Evolutionary conservation across 768 basidiomycete genomes (phyloP).

Genomic region (Tulasnella sp.): DNA sequence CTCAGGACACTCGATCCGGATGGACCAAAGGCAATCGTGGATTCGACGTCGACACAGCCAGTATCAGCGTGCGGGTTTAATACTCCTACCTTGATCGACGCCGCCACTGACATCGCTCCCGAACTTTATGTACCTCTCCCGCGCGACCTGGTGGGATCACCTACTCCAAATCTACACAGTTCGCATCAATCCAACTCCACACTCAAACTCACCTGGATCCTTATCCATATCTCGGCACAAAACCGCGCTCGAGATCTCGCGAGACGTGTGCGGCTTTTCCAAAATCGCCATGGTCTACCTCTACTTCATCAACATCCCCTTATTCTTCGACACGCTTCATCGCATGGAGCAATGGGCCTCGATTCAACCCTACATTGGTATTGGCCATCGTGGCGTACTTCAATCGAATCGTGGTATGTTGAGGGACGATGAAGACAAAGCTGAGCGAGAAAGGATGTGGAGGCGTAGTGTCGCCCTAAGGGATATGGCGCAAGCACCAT

Average conservation of each 20-base stretch:
- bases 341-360: not conserved
- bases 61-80: too few relatives aligned
- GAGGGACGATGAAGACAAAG: not conserved
- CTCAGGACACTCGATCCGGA: too few relatives aligned
- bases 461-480: not conserved
- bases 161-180: too few relatives aligned
- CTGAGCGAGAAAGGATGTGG: not conserved
- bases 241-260: not conserved
- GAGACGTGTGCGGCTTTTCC: not conserved
- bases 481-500: conserved; percentile 14
- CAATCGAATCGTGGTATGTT: conserved; percentile 5
- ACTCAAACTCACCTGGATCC: too few relatives aligned
- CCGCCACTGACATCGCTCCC: too few relatives aligned
- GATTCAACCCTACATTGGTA: conserved; percentile 15
- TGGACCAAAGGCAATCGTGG: too few relatives aligned
- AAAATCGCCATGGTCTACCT: conserved; percentile 7
- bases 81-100: too few relatives aligned
- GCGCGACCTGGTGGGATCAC: too few relatives aligned
- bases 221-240: too few relatives aligned
- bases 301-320: conserved; percentile 16
- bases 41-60: too few relatives aligned
- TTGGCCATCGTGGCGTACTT: conserved; percentile 13
- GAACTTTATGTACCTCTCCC: too few relatives aligned
- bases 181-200: too few relatives aligned
- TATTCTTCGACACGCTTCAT: conserved; percentile 16